phyloP scores from a whole-genome alignment of 2,329 filamentous ascomycete species.

The Pseudopyricularia javanii region DNA sequence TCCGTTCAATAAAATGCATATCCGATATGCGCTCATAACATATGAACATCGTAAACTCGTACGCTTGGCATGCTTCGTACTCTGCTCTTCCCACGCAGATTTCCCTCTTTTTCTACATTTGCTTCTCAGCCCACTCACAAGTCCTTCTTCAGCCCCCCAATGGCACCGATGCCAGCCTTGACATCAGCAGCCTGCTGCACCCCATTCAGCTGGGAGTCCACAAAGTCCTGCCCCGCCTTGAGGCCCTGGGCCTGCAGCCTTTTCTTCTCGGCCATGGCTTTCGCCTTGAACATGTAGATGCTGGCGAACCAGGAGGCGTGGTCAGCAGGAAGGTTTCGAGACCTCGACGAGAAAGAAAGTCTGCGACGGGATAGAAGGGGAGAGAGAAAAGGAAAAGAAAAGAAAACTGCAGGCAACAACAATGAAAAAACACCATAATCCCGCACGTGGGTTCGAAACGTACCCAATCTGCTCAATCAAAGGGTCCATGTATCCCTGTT shows the following conservation, averaged over 20 bases:
- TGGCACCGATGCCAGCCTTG: conserved; percentile 13
- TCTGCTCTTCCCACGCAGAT: neutral
- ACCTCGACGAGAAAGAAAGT: neutral
- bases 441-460: neutral
- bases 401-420: too few relatives aligned
- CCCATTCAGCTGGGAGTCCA: conserved; percentile 20
- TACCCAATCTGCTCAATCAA: conserved; percentile 22
- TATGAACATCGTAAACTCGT: too few relatives aligned
- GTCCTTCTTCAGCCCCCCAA: conserved; percentile 18
- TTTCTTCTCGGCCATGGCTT: conserved; percentile 26
- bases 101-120: neutral
- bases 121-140: conserved; percentile 5
- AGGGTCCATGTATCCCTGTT: conserved; percentile 22
- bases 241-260: conserved; percentile 23
- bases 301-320: conserved; percentile 3
- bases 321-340: too few relatives aligned
- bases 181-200: conserved; percentile 21
- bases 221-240: conserved; percentile 24
- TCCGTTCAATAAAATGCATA: too few relatives aligned
- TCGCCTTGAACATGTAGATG: conserved; percentile 24
- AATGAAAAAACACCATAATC: neutral
- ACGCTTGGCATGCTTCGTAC: neutral
- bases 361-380: neutral
- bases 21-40: too few relatives aligned
- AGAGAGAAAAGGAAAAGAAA: neutral